phyloP scores from a whole-genome alignment of 176 grass and related monocot species.

The Ensete ventricosum region DNA sequence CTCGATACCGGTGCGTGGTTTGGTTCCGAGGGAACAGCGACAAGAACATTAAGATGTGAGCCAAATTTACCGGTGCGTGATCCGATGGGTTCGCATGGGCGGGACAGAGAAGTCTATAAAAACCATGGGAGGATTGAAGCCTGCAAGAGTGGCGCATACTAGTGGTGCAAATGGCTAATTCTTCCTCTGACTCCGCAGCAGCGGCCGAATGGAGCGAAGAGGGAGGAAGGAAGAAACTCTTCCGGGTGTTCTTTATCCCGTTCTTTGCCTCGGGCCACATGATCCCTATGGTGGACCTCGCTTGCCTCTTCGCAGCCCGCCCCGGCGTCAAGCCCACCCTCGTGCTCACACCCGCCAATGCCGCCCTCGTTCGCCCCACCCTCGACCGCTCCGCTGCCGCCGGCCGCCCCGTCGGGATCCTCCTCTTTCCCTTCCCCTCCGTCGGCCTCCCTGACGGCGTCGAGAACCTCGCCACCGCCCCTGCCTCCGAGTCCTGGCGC shows the following conservation, averaged over 20 bases:
- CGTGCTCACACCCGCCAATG: conserved; percentile 48
- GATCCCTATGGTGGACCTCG: conserved; percentile 59
- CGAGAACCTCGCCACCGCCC: conserved; percentile 22
- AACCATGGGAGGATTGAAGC: too few relatives aligned
- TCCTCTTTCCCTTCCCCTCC: conserved; percentile 22
- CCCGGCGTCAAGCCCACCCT: conserved; percentile 29
- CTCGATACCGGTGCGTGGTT: too few relatives aligned
- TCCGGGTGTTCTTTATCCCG: conserved; percentile 67
- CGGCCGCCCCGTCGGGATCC: not conserved
- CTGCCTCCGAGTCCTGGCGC: conserved; percentile 22
- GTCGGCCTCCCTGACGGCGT: conserved; percentile 25
- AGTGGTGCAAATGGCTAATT: too few relatives aligned
- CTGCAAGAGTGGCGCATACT: too few relatives aligned
- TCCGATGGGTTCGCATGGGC: too few relatives aligned
- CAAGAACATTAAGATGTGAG: too few relatives aligned
- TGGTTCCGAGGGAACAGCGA: too few relatives aligned
- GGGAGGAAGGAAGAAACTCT: not conserved
- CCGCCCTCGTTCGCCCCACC: conserved; percentile 15
- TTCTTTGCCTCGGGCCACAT: conserved; percentile 66
- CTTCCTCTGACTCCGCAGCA: too few relatives aligned
- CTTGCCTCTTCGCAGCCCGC: conserved; percentile 35
- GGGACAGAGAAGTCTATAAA: too few relatives aligned
- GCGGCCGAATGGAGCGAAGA: not conserved
- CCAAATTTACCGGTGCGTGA: too few relatives aligned
- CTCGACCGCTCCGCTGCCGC: not conserved